Percentiles rank a stretch among this genome's conserved stretches.
These are phyloP conservation scores for Ustilago shanxiensis DNA, from an alignment of 1,284 basidiomycete genomes.

Conservation along the genomic window DNA sequence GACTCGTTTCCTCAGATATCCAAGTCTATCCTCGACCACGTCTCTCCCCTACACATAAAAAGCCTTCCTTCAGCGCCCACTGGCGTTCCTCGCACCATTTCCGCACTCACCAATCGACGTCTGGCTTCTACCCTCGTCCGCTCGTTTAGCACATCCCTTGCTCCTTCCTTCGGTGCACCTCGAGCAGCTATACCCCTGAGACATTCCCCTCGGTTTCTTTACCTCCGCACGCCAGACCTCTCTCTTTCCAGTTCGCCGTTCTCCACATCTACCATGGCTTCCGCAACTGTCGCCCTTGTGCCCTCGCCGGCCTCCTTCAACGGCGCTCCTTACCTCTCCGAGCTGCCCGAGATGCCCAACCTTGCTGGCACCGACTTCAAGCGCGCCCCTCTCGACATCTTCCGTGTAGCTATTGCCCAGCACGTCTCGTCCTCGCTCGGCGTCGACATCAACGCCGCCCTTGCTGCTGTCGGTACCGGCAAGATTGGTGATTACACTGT, in stretches of 20 bases:
- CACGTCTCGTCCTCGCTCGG: conserved; percentile 80
- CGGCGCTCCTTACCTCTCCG: conserved; percentile 72
- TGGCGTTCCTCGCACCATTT: conserved; percentile 27
- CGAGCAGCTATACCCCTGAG: conserved; percentile 19
- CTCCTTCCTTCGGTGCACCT: conserved; percentile 2
- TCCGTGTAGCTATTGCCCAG: conserved; percentile 85
- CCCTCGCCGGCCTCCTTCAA: conserved; percentile 57
- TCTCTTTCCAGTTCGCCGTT: conserved; percentile 8
- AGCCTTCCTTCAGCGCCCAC: not conserved
- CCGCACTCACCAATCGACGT: conserved; percentile 28
- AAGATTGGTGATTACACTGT: conserved; percentile 89
- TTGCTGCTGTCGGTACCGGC: conserved; percentile 87
- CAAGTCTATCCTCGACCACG: not conserved
- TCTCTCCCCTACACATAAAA: not conserved
- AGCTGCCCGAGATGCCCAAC: conserved; percentile 65
- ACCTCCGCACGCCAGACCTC: not conserved
- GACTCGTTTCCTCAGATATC: conserved; percentile 2
- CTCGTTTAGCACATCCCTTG: conserved; percentile 14
- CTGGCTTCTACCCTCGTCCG: conserved; percentile 30
- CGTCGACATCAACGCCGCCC: conserved; percentile 75
- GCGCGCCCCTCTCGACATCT: conserved; percentile 82
- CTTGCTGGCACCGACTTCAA: conserved; percentile 75
- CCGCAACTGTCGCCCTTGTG: conserved; percentile 44
- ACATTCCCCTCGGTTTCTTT: not conserved
- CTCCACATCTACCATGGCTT: conserved; percentile 44